Base-by-base conservation (phyloP, 2,329 filamentous ascomycete genomes). In the Zasmidium cellare region DNA sequence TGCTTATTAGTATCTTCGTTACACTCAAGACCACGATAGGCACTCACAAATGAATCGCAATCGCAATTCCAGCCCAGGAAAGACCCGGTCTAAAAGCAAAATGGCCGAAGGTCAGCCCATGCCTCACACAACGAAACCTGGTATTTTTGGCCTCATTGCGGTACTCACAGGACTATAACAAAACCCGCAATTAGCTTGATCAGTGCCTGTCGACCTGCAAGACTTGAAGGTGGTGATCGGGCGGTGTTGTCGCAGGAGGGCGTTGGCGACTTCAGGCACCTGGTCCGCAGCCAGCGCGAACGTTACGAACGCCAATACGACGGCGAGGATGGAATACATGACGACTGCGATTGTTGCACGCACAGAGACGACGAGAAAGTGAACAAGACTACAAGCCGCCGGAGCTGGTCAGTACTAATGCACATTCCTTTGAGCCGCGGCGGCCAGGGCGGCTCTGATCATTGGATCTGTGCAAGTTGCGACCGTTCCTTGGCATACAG, bases 31-130 rank as follows among this genome's bases (percentile, higher is more conserved):
- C 7, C 11, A n/a, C 7, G 35, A n/a, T 6, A 28, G 7, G 16
- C 25, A 48, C 55, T 31, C 44, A 57, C 55, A 22, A 57, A 57
- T 25, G 25, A 31, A 45, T 52, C 55, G 49, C 55, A 57, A 35
- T 31, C 49, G 19, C 55, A 57, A 24, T 57, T 57, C 55, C 55
- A 57, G n/a, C 55, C 55, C 55, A 57, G 25, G 19, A 57, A 57
- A n/a, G 35, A 20, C 23, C 55, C 55, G 22, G 16, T 24, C 3
- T n/a, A n/a, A n/a, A n/a, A n/a, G n/a, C n/a, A n/a, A n/a, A n/a
- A n/a, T n/a, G n/a, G n/a, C n/a, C n/a, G n/a, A n/a, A n/a, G n/a
- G n/a, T n/a, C n/a, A n/a, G n/a, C n/a, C n/a, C n/a, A n/a, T n/a
- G n/a, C n/a, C n/a, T n/a, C n/a, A n/a, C n/a, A n/a, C n/a, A n/a